Base-by-base conservation (phyloP, 495 filamentous ascomycete genomes). In the Trichoderma asperelloides region DNA sequence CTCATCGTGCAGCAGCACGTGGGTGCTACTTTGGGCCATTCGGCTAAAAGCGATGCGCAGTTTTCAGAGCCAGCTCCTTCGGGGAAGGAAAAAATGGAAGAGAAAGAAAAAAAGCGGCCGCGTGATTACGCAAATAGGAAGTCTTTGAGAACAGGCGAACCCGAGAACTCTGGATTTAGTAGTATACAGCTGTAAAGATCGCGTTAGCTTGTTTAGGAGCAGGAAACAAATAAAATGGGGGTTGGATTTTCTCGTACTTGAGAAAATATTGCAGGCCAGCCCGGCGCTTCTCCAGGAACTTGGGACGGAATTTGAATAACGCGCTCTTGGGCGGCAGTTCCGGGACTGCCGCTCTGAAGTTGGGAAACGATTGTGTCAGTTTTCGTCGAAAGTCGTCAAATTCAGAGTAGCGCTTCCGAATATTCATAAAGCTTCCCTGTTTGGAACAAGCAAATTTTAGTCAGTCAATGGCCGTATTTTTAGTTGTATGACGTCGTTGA, bases 351-450 rank as follows among this genome's bases (percentile, higher is more conserved):
- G 81, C 82, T 70, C 81, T 77, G 28, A 84, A 86, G 64, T 74
- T 75, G 1, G 84, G 84, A 64, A 86, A 86, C 3, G 84, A 84
- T 66, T 78, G 75, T 43, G 85, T 74, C 4, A 86, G 76, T 51
- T 77, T 75, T 51, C 73, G 70, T 12, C 82, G 76, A 18, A 86
- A 76, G 45, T 80, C 80, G 71, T 85, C 81, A 68, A 86, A 85
- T 63, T 86, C 84, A n/a, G 82, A 85, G 71, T 85, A 86, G 65
- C 84, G 78, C 69, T 85, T 86, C 62, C 83, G 77, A 27, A 86
- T 84, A 67, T 80, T 79, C 74, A 86, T 85, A 18, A 74, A 75
- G 45, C 80, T 78, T 21, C 84, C 84, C 81, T 86, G 43, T 33
- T 16, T 1, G 25, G 21, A 5, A n/a, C 21, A 28, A 3, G 11